These are phyloP conservation scores for Termitomyces bulborhizus DNA, from an alignment of 768 basidiomycete species.

Conservation along the genomic window DNA sequence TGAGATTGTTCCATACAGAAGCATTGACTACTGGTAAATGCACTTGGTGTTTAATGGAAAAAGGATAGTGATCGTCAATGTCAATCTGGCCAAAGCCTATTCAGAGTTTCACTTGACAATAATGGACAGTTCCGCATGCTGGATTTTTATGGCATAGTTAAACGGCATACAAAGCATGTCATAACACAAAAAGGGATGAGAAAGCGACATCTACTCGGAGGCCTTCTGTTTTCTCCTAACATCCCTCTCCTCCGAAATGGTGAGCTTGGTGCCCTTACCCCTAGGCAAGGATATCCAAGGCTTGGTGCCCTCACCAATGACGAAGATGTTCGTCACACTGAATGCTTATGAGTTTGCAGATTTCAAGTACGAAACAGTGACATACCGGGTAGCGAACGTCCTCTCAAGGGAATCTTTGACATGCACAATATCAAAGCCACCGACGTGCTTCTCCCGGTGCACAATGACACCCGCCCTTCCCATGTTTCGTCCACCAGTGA, in stretches of 20 bases:
- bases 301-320: conserved; percentile 94
- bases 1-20: conserved; percentile 32
- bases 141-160: conserved; percentile 21
- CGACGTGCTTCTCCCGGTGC: conserved; percentile 94
- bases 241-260: conserved; percentile 96
- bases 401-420: conserved; percentile 93
- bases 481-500: conserved; percentile 99
- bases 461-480: conserved; percentile 95
- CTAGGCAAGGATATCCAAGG: conserved; percentile 96
- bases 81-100: neutral
- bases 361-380: conserved; percentile 7
- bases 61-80: neutral
- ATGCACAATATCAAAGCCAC: conserved; percentile 98
- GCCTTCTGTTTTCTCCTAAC: conserved; percentile 76
- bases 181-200: conserved; percentile 23
- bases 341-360: conserved; percentile 1
- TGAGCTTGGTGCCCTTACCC: conserved; percentile 97
- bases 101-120: neutral
- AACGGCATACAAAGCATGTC: conserved; percentile 36
- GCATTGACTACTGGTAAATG: conserved; percentile 42
- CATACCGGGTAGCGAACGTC: conserved; percentile 95
- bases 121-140: conserved; percentile 1
- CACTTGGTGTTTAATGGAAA: neutral
- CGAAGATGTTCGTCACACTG: conserved; percentile 96
- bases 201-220: conserved; percentile 49